phyloP scores from a whole-genome alignment of 805 yeast species.

The Yarrowia keelungensis region DNA sequence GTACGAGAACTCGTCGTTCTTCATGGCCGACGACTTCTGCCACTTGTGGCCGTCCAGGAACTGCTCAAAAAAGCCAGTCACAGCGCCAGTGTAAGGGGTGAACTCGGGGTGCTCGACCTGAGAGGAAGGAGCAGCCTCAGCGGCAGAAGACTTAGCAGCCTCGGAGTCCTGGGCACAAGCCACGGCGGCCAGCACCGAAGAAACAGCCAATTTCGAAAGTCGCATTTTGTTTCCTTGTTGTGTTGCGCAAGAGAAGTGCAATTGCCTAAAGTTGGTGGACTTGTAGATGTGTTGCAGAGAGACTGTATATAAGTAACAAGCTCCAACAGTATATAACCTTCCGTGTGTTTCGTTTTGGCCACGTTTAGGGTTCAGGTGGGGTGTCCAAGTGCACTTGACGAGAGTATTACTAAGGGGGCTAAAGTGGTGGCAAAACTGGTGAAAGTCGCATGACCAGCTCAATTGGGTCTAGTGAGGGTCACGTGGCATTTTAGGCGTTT shows the following conservation, averaged over 20 bases:
- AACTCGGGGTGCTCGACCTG: constrained; percentile 32
- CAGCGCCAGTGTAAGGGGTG: constrained; percentile 35
- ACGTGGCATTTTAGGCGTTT: too few relatives aligned
- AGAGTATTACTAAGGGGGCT: too few relatives aligned
- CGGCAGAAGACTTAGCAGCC: background rate
- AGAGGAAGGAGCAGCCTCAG: constrained; percentile 6
- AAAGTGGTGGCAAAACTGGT: too few relatives aligned
- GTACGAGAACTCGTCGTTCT: constrained; percentile 61
- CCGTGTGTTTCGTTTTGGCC: constrained; percentile 28
- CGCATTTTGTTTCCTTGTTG: constrained; percentile 15
- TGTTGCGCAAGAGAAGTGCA: background rate
- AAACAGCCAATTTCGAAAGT: constrained; percentile 36
- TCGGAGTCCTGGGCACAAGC: constrained; percentile 29
- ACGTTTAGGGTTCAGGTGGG: constrained; percentile 29
- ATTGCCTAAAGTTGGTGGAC: background rate
- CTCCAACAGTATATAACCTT: constrained; percentile 13
- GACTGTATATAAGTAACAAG: too few relatives aligned
- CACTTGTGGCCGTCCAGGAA: constrained; percentile 60
- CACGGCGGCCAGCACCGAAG: constrained; percentile 38
- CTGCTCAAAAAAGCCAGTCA: constrained; percentile 68
- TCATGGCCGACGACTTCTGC: constrained; percentile 62
- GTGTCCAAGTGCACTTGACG: too few relatives aligned
- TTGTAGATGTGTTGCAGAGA: too few relatives aligned
- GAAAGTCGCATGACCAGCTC: too few relatives aligned
- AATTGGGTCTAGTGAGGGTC: too few relatives aligned